Percentiles rank a stretch among this genome's conserved stretches.
These are phyloP conservation scores for Vitrella brassicaformis DNA, from an alignment of 73 alveolate genomes.

Conservation along the genomic window DNA sequence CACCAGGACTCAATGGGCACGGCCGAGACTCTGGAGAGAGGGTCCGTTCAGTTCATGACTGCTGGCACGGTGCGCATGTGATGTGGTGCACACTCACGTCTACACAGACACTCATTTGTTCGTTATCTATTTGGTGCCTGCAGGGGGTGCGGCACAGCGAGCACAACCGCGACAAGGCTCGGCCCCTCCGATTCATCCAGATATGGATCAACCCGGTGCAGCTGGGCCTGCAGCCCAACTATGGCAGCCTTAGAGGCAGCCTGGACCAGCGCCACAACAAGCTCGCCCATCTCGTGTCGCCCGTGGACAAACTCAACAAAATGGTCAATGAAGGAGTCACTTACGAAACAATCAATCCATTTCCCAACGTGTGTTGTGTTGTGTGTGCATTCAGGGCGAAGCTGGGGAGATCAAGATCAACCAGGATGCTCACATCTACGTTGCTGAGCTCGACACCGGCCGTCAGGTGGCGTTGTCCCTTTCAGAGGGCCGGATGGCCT, in stretches of 20 bases:
- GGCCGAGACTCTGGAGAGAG: slow-evolving; percentile 16
- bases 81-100: neutral
- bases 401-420: slow-evolving; percentile 15
- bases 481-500: neutral
- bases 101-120: neutral
- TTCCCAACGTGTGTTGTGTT: no score
- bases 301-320: neutral
- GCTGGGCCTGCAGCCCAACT: slow-evolving; percentile 9
- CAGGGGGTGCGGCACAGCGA: slow-evolving; percentile 15
- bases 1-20: slow-evolving; percentile 23
- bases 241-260: slow-evolving; percentile 2
- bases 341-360: no score
- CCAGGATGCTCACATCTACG: slow-evolving; percentile 24
- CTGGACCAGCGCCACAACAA: neutral
- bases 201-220: slow-evolving; percentile 17
- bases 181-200: slow-evolving; percentile 28
- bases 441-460: slow-evolving; percentile 12
- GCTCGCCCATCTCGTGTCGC: neutral
- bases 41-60: slow-evolving; percentile 19
- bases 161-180: slow-evolving; percentile 5
- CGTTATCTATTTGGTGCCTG: neutral
- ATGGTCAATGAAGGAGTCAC: no score
- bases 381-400: no score
- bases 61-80: neutral
- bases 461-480: neutral